Percentiles rank a stretch among this genome's conserved stretches.
Evolutionary conservation across 2,329 filamentous ascomycete genomes (phyloP).

Genomic region (Niveomyces coronatus): DNA sequence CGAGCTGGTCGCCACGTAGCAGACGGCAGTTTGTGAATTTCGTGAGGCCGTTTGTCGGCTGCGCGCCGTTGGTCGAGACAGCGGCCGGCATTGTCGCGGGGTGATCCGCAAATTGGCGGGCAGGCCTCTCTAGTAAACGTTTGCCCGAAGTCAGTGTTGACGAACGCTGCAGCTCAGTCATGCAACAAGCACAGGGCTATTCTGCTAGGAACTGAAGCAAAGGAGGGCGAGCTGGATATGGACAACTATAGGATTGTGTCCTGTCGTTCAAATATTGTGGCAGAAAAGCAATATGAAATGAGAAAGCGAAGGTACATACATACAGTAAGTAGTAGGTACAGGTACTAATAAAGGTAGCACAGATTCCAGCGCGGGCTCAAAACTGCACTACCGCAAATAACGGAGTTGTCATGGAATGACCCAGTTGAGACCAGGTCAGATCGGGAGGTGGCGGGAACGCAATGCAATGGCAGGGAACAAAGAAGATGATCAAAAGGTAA

Average conservation of each 20-base stretch:
- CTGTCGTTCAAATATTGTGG: too few species aligned
- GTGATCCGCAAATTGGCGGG: too few species aligned
- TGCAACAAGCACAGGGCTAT: not conserved
- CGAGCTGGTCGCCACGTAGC: conserved; percentile 54
- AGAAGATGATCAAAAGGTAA: not conserved
- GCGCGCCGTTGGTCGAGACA: conserved; percentile 22
- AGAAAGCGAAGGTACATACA: not conserved
- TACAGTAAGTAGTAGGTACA: not conserved
- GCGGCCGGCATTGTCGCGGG: conserved; percentile 37
- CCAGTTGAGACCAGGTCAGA: conserved; percentile 3
- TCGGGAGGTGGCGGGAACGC: conserved; percentile 3
- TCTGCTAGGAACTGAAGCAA: too few species aligned
- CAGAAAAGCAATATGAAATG: not conserved
- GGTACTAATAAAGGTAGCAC: not conserved
- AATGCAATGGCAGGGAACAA: not conserved
- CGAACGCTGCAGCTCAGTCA: not conserved
- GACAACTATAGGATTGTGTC: too few species aligned
- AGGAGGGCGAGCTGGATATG: too few species aligned
- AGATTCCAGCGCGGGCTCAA: conserved; percentile 3
- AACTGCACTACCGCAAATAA: conserved; percentile 6
- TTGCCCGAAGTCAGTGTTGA: too few species aligned
- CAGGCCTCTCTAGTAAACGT: too few species aligned
- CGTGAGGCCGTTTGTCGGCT: conserved; percentile 50
- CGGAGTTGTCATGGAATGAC: not conserved
- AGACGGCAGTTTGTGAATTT: conserved; percentile 86